Conservation (phyloP, 805 yeast genomes). For the Lipomyces chichibuensis region DNA sequence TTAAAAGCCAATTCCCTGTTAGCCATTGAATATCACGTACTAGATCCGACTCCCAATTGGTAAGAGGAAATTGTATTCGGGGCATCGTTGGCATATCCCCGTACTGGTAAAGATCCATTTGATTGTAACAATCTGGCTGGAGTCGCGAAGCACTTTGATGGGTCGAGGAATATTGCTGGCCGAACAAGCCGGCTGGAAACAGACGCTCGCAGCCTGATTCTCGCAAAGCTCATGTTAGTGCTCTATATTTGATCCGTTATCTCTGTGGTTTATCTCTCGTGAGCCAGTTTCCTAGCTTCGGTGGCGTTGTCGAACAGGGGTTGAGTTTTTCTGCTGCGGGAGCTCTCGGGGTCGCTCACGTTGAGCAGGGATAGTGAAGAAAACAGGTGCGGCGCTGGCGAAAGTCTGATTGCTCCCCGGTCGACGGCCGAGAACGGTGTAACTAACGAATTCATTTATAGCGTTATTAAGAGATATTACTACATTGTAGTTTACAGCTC, state of each 20-base stretch:
- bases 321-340: background rate
- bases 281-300: background rate
- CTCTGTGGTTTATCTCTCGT: background rate
- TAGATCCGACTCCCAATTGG: conserved; percentile 18
- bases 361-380: background rate
- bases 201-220: background rate
- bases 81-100: conserved; percentile 21
- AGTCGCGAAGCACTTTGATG: background rate
- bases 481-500: too few species aligned
- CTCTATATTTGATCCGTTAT: background rate
- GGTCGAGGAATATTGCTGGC: background rate
- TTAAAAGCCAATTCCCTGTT: background rate
- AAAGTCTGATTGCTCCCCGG: too few species aligned
- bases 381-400: too few species aligned
- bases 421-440: too few species aligned
- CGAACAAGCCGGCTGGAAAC: background rate
- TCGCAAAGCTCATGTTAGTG: background rate
- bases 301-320: background rate
- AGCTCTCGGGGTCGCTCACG: background rate
- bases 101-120: background rate
- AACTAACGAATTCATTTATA: too few species aligned
- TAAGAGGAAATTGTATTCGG: background rate
- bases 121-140: background rate
- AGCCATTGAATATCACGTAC: conserved; percentile 5
- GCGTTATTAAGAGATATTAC: too few species aligned